Evolutionary conservation across 106 monocot genomes (phyloP).

Genomic region (Vanilla planifolia): DNA sequence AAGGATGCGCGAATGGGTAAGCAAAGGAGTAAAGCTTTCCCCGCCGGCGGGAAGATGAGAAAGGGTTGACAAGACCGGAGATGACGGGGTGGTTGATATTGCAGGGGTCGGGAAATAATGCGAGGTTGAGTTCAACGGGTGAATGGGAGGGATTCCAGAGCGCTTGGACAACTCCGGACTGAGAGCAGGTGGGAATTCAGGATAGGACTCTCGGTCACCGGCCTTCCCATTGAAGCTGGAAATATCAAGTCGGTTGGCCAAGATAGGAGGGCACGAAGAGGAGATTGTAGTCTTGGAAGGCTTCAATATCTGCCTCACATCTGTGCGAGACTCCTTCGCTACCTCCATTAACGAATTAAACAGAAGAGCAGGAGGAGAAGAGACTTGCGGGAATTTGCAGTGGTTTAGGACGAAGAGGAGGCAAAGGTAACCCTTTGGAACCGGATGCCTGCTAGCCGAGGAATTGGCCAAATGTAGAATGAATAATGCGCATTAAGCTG

Average conservation of each 20-base stretch:
- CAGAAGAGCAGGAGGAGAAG: neutral
- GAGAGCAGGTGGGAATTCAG: neutral
- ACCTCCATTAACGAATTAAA: constrained; percentile 6
- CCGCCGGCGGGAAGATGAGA: neutral
- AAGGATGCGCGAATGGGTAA: constrained; percentile 22
- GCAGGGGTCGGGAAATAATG: constrained; percentile 9
- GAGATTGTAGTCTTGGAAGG: neutral
- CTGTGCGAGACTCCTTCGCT: neutral
- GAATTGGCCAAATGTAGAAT: constrained; percentile 5
- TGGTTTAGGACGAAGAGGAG: neutral
- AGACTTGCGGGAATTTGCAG: neutral
- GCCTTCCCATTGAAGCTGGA: neutral
- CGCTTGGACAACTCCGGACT: neutral
- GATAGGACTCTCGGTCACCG: neutral
- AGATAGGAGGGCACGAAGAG: neutral
- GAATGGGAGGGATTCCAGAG: constrained; percentile 18
- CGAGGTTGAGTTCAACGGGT: constrained; percentile 7
- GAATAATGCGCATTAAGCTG: neutral
- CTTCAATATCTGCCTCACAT: constrained; percentile 7
- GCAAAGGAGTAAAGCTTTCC: neutral
- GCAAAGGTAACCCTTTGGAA: neutral
- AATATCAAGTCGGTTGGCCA: neutral
- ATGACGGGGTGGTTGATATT: neutral
- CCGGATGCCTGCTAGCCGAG: neutral
- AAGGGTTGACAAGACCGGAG: neutral